Evolutionary conservation across 208 protist genomes (phyloP).

Genomic region (Borovskyia barvae): DNA sequence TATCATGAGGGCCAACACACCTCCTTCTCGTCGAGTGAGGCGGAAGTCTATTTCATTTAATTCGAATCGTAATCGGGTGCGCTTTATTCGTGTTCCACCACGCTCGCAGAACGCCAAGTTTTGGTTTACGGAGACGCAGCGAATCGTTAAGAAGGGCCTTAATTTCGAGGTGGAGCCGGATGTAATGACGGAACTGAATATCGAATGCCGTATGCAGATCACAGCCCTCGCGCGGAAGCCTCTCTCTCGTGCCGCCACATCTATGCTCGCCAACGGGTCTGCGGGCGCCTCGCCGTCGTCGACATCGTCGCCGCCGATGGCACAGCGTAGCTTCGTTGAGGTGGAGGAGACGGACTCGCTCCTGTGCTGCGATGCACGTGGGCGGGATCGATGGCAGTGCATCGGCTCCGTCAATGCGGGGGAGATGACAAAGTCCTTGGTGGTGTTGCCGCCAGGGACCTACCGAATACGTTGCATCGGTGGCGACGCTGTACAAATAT

Average conservation of each 20-base stretch:
- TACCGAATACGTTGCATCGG: slow-evolving; percentile 68
- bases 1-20: no score
- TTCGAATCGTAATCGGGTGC: slow-evolving; percentile 60
- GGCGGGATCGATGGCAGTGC: slow-evolving; percentile 26
- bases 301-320: slow-evolving; percentile 1
- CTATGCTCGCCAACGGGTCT: slow-evolving; percentile 1
- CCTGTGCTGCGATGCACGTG: slow-evolving; percentile 1
- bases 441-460: slow-evolving; percentile 60
- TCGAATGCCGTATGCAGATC: slow-evolving; percentile 76
- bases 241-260: slow-evolving; percentile 1
- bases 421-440: slow-evolving; percentile 35
- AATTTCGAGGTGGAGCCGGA: slow-evolving; percentile 73
- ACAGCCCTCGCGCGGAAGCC: slow-evolving; percentile 40
- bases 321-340: slow-evolving; percentile 30
- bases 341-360: slow-evolving; percentile 32
- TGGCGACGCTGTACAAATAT: slow-evolving; percentile 49
- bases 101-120: slow-evolving; percentile 70
- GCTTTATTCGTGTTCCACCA: slow-evolving; percentile 67
- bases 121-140: slow-evolving; percentile 79
- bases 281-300: slow-evolving; percentile 4
- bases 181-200: slow-evolving; percentile 54
- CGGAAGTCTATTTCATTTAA: slow-evolving; percentile 66
- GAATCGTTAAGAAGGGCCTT: slow-evolving; percentile 71
- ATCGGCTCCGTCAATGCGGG: slow-evolving; percentile 27
- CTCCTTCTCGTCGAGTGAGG: no score